Conservation (phyloP, 257 asterid genomes). For the Mitragyna speciosa region DNA sequence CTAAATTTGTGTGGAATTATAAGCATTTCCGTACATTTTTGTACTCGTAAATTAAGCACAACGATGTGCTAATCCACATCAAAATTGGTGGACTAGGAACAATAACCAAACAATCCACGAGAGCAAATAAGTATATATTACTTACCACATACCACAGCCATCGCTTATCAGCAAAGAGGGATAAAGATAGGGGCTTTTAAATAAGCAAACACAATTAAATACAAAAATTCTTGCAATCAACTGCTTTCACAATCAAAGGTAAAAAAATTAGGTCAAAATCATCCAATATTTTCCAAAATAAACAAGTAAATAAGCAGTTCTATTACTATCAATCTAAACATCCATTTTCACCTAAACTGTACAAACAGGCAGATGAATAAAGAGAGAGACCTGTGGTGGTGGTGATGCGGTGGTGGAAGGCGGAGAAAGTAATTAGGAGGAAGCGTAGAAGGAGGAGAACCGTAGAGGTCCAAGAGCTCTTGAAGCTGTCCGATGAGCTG, state of each 20-base stretch:
- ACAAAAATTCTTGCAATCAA: neutral
- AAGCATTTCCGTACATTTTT: neutral
- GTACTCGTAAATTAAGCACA: neutral
- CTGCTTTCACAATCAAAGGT: neutral
- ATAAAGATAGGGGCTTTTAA: neutral
- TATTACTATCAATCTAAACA: neutral
- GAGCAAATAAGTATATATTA: neutral
- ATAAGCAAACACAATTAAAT: neutral
- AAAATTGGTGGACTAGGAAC: neutral
- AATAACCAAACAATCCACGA: neutral
- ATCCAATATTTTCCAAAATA: neutral
- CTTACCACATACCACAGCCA: neutral
- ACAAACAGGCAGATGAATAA: neutral
- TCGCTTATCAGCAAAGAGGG: neutral
- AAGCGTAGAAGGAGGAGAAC: constrained; percentile 47
- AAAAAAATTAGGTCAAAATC: neutral
- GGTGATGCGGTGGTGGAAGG: constrained; percentile 39
- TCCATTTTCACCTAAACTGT: neutral
- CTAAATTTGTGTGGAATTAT: neutral
- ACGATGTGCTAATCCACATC: neutral
- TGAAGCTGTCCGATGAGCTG: constrained; percentile 87
- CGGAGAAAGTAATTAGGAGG: constrained; percentile 57
- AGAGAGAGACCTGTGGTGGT: constrained; percentile 46
- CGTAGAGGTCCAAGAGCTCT: constrained; percentile 65
- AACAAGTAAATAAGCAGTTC: neutral